These are phyloP conservation scores for Kodamaea ohmeri DNA, from an alignment of 1,139 yeast species.

Conservation along the genomic window DNA sequence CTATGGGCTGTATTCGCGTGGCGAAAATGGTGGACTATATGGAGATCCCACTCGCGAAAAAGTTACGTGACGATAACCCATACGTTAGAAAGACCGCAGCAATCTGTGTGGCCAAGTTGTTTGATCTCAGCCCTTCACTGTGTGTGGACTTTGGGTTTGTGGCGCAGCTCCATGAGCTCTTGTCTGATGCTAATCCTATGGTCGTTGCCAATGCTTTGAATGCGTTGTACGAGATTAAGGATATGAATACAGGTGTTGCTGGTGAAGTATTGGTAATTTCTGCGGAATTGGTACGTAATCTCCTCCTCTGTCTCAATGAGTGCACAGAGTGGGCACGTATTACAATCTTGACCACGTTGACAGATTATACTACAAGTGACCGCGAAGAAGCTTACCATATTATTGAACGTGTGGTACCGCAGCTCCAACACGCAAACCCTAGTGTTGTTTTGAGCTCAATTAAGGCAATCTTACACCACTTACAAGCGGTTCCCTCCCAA, in stretches of 20 bases:
- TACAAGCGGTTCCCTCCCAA: constrained; percentile 47
- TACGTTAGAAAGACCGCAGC: constrained; percentile 98
- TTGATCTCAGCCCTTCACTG: constrained; percentile 76
- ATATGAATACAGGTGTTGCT: constrained; percentile 53
- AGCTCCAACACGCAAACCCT: constrained; percentile 95
- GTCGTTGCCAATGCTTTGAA: constrained; percentile 93
- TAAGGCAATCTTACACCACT: constrained; percentile 74
- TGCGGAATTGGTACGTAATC: constrained; percentile 53
- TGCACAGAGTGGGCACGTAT: constrained; percentile 99
- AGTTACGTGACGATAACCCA: constrained; percentile 90
- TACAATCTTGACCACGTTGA: constrained; percentile 77
- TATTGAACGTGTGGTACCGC: constrained; percentile 89
- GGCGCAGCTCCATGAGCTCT: constrained; percentile 61
- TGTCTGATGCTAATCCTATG: constrained; percentile 92
- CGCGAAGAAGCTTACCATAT: constrained; percentile 76
- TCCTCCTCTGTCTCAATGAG: constrained; percentile 84
- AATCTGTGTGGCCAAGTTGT: constrained; percentile 92
- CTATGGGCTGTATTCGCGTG: constrained; percentile 98
- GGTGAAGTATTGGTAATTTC: constrained; percentile 40
- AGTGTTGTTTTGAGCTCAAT: constrained; percentile 89
- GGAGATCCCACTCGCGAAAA: constrained; percentile 83
- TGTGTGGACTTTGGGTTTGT: constrained; percentile 88
- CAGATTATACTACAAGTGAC: constrained; percentile 60
- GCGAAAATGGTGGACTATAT: constrained; percentile 93
- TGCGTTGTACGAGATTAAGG: constrained; percentile 79